Evolutionary conservation across 148 eudicot species (phyloP), one percentile per base, ranked within the genome.

Genomic region (Vaccinium macrocarpon): DNA sequence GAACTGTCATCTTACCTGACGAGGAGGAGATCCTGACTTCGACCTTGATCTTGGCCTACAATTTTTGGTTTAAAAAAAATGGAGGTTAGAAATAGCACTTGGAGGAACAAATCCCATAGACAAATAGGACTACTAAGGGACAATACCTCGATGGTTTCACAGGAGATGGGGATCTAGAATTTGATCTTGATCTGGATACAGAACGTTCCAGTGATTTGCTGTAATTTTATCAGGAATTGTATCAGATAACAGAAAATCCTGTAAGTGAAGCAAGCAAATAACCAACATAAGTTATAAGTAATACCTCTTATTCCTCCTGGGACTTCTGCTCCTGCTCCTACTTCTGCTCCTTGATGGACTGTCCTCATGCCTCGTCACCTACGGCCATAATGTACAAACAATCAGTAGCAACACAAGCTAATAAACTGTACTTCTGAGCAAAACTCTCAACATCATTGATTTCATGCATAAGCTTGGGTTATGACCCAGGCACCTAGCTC

Each of bases 81-180:
- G 18, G 12, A 62, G 57, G 64, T 59, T 27, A 85, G 27, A 61
- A 42, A 61, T 12, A 15, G n/a, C 68, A 73, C 21, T 56, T 13
- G 4, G 12, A 18, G 51, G 42, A 49, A 49, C 32, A 76, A 52
- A 13, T n/a, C 42, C 48, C 8, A 50, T 21, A 8, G 18, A 21
- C 16, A 11, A 49, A 7, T 59, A 51, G 25, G 27, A 82, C 49
- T 52, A 48, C 72, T 21, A 78, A 66, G 52, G 2, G n/a, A 70
- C 79, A 32, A 62, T 89, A 94, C 99, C 98, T 95, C 76, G 93
- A 74, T 11, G 91, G 50, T 87, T 90, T 95, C 75, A 90, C 91
- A 84, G 98, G 99, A 70, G 99, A 87, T 70, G 91, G 91, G 52
- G 98, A 95, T 82, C 94, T 89, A 78, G 98, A 90, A 84, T 93